Evolutionary conservation across 2,329 filamentous ascomycete species (phyloP).

Genomic region (Diaporthe sp.): DNA sequence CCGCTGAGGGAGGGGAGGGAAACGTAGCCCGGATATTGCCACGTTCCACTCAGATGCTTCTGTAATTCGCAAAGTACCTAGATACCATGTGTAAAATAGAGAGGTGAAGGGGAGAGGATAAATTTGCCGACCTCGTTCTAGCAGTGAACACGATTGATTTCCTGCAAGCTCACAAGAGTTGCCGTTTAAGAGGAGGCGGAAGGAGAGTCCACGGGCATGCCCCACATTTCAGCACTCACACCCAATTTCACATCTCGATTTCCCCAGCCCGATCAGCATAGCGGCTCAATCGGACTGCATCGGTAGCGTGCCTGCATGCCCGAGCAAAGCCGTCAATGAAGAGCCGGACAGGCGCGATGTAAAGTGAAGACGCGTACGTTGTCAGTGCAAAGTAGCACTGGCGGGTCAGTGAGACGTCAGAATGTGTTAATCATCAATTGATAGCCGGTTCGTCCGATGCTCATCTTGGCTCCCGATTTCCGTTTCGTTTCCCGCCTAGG

Average conservation of each 20-base stretch:
- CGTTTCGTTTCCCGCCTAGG: neutral
- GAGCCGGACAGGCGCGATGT: neutral
- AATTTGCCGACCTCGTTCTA: neutral
- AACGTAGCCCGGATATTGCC: neutral
- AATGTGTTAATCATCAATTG: constrained; percentile 7
- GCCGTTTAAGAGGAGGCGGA: no score
- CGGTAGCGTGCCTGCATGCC: neutral
- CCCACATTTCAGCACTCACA: neutral
- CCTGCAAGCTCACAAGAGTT: no score
- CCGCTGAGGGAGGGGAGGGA: neutral
- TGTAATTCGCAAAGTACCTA: neutral
- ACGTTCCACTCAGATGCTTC: neutral
- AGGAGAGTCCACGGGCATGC: neutral
- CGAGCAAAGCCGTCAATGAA: neutral
- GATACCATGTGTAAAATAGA: neutral
- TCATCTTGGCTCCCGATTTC: constrained; percentile 5
- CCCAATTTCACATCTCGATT: neutral
- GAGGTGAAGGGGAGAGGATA: no score
- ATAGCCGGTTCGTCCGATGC: constrained; percentile 16
- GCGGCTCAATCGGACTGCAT: neutral
- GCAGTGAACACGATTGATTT: neutral
- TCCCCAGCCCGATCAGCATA: neutral
- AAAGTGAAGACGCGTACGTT: neutral
- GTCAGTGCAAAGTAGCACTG: neutral
- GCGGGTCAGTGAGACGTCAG: constrained; percentile 10